Conservation (phyloP, 306 rosid genomes). For the Casuarina cunninghamiana region DNA sequence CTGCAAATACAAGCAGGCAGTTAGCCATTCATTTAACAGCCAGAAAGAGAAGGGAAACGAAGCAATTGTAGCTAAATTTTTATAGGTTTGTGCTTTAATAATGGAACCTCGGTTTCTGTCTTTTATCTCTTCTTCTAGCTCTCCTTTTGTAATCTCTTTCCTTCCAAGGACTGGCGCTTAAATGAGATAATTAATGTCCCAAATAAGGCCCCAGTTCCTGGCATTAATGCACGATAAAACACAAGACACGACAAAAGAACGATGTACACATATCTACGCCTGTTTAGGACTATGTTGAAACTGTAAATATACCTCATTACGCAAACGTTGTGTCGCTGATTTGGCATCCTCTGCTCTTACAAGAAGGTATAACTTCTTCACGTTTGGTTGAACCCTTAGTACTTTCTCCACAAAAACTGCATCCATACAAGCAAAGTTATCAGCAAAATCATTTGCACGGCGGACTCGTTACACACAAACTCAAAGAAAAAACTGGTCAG, state of each 20-base stretch:
- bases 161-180: neutral
- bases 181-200: neutral
- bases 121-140: no score
- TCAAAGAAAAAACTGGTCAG: neutral
- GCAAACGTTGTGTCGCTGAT: conserved; percentile 53
- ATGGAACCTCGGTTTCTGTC: no score
- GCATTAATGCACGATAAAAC: neutral
- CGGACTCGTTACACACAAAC: neutral
- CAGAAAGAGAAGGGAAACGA: conserved; percentile 1
- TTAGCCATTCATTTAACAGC: neutral
- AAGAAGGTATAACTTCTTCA: conserved; percentile 75
- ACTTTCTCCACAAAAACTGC: conserved; percentile 82
- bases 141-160: neutral
- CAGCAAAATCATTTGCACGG: neutral
- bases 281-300: neutral
- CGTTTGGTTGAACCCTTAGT: conserved; percentile 75
- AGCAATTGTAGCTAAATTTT: neutral
- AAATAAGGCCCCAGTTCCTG: neutral
- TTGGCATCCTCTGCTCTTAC: conserved; percentile 56
- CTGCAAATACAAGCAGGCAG: conserved; percentile 27
- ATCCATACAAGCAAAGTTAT: neutral
- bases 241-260: neutral
- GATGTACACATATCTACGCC: neutral
- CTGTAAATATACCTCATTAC: conserved; percentile 47
- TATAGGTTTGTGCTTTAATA: no score